Conservation (phyloP, 768 basidiomycete genomes). For the Agaricus bisporus region DNA sequence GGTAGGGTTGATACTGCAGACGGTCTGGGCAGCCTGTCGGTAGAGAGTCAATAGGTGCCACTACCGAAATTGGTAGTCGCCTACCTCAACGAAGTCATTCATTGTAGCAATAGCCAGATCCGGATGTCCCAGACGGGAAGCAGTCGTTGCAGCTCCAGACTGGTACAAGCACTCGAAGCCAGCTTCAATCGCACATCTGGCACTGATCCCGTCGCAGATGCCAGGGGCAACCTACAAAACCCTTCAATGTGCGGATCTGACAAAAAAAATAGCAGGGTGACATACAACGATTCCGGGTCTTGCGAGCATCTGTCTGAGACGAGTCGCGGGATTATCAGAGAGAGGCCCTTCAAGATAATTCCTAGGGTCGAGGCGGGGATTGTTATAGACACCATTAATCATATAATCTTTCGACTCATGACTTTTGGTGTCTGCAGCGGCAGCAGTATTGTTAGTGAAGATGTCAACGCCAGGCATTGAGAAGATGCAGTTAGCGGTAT, state of each 20-base stretch:
- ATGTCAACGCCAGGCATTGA: constrained; percentile 8
- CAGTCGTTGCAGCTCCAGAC: constrained; percentile 76
- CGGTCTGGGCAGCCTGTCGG: constrained; percentile 56
- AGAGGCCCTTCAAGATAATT: constrained; percentile 63
- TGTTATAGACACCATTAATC: constrained; percentile 39
- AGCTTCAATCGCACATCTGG: constrained; percentile 65
- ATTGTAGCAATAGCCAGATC: constrained; percentile 72
- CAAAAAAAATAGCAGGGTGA: constrained; percentile 5
- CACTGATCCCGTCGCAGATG: constrained; percentile 70
- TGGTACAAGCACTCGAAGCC: constrained; percentile 75
- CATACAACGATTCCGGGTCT: constrained; percentile 67
- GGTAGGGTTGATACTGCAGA: constrained; percentile 55
- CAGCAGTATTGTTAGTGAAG: background rate
- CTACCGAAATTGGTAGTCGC: background rate
- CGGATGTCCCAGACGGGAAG: constrained; percentile 68
- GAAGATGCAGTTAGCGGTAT: background rate
- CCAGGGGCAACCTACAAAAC: constrained; percentile 53
- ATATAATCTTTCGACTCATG: background rate
- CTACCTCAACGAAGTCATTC: constrained; percentile 65
- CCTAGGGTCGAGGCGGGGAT: constrained; percentile 59
- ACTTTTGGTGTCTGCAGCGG: background rate
- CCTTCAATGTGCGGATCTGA: background rate
- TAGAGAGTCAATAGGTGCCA: background rate
- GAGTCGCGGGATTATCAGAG: constrained; percentile 57
- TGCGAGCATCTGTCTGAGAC: constrained; percentile 56